phyloP scores from a whole-genome alignment of 2,329 filamentous ascomycete species.

The Zymoseptoria pseudotritici region DNA sequence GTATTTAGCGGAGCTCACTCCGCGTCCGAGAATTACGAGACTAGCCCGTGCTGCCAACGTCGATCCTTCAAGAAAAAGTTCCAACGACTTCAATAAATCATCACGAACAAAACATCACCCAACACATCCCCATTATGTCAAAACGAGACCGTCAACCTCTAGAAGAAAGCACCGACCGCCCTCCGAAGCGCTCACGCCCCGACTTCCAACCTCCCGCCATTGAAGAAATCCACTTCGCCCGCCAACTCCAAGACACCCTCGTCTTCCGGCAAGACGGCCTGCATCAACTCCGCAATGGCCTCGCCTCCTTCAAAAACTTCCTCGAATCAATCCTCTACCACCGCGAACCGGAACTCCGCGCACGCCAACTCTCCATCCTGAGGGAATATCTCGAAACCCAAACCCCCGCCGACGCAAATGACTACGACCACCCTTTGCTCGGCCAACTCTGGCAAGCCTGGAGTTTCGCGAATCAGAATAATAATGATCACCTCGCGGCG shows the following conservation, averaged over 20 bases:
- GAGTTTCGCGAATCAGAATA: constrained; percentile 71
- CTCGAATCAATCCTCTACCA: constrained; percentile 57
- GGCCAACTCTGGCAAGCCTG: constrained; percentile 79
- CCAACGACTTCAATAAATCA: neutral
- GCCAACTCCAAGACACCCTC: constrained; percentile 62
- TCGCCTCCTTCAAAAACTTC: constrained; percentile 63
- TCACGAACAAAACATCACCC: neutral
- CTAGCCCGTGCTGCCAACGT: neutral
- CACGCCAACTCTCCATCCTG: constrained; percentile 51
- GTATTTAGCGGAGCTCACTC: neutral
- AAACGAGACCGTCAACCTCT: constrained; percentile 18
- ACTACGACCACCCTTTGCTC: constrained; percentile 59
- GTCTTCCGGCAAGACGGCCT: constrained; percentile 61
- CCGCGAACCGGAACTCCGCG: constrained; percentile 43
- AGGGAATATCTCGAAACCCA: constrained; percentile 61
- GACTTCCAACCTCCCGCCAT: constrained; percentile 42
- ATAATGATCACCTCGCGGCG: constrained; percentile 74
- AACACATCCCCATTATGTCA: constrained; percentile 16
- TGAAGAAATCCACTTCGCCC: constrained; percentile 55
- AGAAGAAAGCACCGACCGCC: constrained; percentile 17
- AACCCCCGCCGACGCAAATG: constrained; percentile 41
- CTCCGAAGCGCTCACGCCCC: constrained; percentile 26
- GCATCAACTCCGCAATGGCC: constrained; percentile 58
- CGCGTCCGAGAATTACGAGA: neutral
- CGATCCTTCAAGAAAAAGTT: neutral